Evolutionary conservation across 106 monocot species (phyloP).

Genomic region (Allium cepa): DNA sequence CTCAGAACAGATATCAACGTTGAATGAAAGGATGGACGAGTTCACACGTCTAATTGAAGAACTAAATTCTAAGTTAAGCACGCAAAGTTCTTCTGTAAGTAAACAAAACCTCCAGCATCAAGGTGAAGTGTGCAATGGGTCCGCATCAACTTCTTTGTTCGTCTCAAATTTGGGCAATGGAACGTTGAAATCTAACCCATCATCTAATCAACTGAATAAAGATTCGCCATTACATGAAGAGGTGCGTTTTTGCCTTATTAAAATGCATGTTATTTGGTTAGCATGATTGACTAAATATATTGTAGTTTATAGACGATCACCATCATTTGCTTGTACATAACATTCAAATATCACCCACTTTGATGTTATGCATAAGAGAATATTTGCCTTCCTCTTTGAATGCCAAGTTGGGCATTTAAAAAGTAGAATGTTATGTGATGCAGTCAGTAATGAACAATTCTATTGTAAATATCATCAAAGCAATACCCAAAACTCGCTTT

Average conservation of each 20-base stretch:
- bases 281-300: no score
- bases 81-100: conserved; percentile 36
- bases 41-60: conserved; percentile 78
- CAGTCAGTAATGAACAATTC: no score
- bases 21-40: conserved; percentile 87
- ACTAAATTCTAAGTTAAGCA: conserved; percentile 54
- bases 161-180: conserved; percentile 71
- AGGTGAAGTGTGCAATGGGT: conserved; percentile 56
- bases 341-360: background rate
- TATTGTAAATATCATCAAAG: no score
- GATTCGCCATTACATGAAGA: conserved; percentile 78
- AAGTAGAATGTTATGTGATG: no score
- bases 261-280: no score
- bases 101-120: conserved; percentile 56
- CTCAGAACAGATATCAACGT: conserved; percentile 79
- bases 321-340: background rate
- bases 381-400: background rate
- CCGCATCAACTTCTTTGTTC: conserved; percentile 57
- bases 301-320: background rate
- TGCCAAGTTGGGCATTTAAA: no score
- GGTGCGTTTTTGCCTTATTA: conserved; percentile 27
- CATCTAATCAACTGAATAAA: conserved; percentile 58
- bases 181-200: conserved; percentile 51
- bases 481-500: no score
- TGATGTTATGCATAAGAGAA: background rate